Base-by-base conservation (phyloP, 2,329 filamentous ascomycete species). In the Botrytis porri region DNA sequence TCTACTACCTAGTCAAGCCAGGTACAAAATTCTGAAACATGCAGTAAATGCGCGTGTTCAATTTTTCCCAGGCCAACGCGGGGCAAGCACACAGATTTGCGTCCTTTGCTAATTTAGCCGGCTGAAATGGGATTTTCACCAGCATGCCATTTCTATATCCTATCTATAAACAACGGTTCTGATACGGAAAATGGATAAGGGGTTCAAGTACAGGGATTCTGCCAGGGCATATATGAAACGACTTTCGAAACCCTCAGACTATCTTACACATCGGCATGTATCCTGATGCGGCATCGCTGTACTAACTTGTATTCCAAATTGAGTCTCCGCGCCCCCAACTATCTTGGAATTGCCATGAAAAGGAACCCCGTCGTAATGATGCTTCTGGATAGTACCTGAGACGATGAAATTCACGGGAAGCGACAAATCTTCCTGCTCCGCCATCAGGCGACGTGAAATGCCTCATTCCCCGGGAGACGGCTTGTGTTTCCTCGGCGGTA, bases 141-240 rank as follows among this genome's bases (percentile, higher is more conserved):
- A 54, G 64, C 9, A 67, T 54, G 14, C 4, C 35, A 57, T 54
- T 66, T 57, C 45, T 18, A n/a, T 41, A 54, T 67, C 10, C 16
- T 57, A n/a, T n/a, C 65, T 69, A 32, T 20, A 69, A 57, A 32
- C n/a, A 67, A 67, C 65, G 48, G 65, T 59, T 12, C 14, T 41
- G 22, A 25, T 69, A 22, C 48, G 41, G 37, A 18, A 41, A 25
- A 43, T 41, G 48, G 51, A 41, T 29, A 41, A 41, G 48, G n/a
- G 35, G 48, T 29, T 67, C 8, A 39, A 54, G n/a, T 29, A 54
- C 64, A 54, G 45, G 64, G 64, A 39, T 41, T 41, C n/a, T 67
- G 35, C 54, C 35, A 57, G 37, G 43, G 41, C 39, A 32, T 43
- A 64, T 9, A 29, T 64, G 61, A 64, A 64, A 64, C 61, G 41